phyloP scores from a whole-genome alignment of 106 monocot species.

The Amphibolis antarctica region DNA sequence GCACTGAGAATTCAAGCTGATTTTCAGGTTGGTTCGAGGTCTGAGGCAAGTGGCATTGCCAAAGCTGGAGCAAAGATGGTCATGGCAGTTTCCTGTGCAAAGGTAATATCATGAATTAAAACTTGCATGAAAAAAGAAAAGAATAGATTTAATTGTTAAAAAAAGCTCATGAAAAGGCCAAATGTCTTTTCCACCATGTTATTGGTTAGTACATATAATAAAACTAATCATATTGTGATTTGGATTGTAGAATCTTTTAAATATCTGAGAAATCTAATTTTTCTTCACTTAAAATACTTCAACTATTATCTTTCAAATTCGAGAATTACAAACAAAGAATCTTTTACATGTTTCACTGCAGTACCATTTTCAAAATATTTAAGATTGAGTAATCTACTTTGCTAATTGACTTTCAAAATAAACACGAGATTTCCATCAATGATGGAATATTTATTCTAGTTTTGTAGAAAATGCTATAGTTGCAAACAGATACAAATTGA shows the following conservation, averaged over 20 bases:
- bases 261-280: background rate
- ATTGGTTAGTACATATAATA: background rate
- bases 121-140: background rate
- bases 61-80: conserved; percentile 99
- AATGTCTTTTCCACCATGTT: background rate
- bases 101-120: conserved; percentile 27
- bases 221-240: background rate
- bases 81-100: conserved; percentile 97
- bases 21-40: conserved; percentile 76
- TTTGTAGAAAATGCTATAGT: no score
- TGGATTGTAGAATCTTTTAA: background rate
- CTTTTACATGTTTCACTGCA: no score
- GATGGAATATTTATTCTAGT: no score
- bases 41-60: conserved; percentile 93
- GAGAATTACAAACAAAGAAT: background rate
- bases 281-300: background rate
- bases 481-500: no score
- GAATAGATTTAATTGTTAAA: no score
- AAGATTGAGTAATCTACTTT: no score
- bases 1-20: background rate
- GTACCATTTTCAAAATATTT: no score
- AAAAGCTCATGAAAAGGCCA: no score
- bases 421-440: no score
- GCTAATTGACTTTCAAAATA: no score
- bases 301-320: background rate